phyloP scores from a whole-genome alignment of 2,329 filamentous ascomycete genomes.

The Fusarium cyanostomum region DNA sequence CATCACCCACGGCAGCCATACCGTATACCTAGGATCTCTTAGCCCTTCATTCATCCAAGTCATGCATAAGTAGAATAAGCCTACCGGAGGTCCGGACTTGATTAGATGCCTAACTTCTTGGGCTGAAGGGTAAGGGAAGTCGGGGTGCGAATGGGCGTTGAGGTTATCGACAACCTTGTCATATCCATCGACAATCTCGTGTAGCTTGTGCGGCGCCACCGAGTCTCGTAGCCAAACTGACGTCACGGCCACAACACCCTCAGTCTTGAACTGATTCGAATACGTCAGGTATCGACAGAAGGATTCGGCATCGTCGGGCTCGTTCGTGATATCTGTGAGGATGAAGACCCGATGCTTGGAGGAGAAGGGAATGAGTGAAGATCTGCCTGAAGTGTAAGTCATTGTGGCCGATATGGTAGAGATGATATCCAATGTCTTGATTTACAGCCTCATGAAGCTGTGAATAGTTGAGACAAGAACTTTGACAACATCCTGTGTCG shows the following conservation, averaged over 20 bases:
- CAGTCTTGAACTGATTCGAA: constrained; percentile 55
- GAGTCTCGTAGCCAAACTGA: constrained; percentile 55
- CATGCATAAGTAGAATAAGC: background rate
- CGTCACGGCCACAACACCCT: constrained; percentile 55
- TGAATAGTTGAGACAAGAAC: no score
- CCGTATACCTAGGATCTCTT: constrained; percentile 31
- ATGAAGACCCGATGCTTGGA: constrained; percentile 48
- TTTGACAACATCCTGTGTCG: no score
- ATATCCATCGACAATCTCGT: constrained; percentile 51
- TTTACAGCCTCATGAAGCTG: no score
- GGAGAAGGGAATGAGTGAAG: no score
- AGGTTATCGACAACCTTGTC: constrained; percentile 56
- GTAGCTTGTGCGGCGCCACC: constrained; percentile 52
- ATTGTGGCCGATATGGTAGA: no score
- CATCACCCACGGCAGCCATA: constrained; percentile 31
- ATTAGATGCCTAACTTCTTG: constrained; percentile 49
- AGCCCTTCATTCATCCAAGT: background rate
- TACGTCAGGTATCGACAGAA: constrained; percentile 57
- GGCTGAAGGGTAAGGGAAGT: constrained; percentile 52
- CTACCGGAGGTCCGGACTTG: constrained; percentile 43
- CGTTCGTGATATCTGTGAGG: constrained; percentile 57
- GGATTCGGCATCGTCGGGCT: constrained; percentile 56
- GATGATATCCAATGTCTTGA: no score
- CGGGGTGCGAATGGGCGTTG: constrained; percentile 56
- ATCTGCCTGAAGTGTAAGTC: no score